phyloP scores from a whole-genome alignment of 805 yeast species.

The Cyberlindnera japonica region DNA sequence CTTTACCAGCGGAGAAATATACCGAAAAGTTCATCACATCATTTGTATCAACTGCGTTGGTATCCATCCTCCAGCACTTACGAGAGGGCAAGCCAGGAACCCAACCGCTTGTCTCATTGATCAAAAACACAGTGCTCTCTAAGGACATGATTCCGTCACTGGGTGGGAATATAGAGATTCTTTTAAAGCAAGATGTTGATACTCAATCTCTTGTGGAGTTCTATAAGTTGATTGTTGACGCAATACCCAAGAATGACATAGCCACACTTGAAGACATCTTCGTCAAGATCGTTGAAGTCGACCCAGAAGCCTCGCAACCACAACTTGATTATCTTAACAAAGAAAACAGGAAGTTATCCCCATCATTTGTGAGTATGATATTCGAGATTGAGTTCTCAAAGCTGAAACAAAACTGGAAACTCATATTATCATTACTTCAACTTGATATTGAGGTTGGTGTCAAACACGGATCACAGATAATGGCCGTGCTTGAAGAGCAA shows the following conservation, averaged over 20 bases:
- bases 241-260: slow-evolving; percentile 31
- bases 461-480: slow-evolving; percentile 35
- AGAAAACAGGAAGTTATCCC: slow-evolving; percentile 51
- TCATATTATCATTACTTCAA: slow-evolving; percentile 45
- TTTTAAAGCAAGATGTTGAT: slow-evolving; percentile 27
- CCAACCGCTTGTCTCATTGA: slow-evolving; percentile 15
- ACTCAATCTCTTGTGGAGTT: slow-evolving; percentile 26
- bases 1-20: slow-evolving; percentile 16
- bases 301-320: slow-evolving; percentile 38
- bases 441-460: slow-evolving; percentile 61
- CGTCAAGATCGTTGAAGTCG: slow-evolving; percentile 36
- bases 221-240: slow-evolving; percentile 31
- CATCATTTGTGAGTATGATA: slow-evolving; percentile 43
- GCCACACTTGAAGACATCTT: slow-evolving; percentile 46
- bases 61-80: slow-evolving; percentile 11
- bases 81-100: slow-evolving; percentile 1
- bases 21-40: slow-evolving; percentile 16
- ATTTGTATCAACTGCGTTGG: slow-evolving; percentile 22
- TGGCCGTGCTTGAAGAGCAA: slow-evolving; percentile 19
- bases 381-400: slow-evolving; percentile 44
- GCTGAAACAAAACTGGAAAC: slow-evolving; percentile 44
- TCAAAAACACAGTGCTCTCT: slow-evolving; percentile 29
- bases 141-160: slow-evolving; percentile 26
- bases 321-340: slow-evolving; percentile 45
- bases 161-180: slow-evolving; percentile 29